Base-by-base conservation (phyloP, 2,329 filamentous ascomycete species). In the Plectosphaerella sp. region DNA sequence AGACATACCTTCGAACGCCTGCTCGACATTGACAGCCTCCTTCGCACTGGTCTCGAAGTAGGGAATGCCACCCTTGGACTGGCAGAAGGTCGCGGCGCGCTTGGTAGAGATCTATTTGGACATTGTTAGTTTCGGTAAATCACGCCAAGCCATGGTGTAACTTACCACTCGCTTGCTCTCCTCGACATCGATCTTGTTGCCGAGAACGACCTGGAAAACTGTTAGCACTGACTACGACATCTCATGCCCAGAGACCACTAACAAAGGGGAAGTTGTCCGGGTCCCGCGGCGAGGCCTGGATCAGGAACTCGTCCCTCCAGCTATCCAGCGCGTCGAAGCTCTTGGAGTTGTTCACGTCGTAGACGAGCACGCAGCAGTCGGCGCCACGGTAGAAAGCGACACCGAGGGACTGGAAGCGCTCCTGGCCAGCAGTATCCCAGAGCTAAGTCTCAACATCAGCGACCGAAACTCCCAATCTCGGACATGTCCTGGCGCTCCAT, bases 21-120 rank as follows among this genome's bases (percentile, higher is more conserved):
- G 91, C 73, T 99, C 94, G 43, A 99, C 94, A 67, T 99, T 99
- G 73, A 97, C 88, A 55, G 93, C 94, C 72, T 99, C 94, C 78
- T 99, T 99, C 55, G 94, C 94, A 72, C 92, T 97, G 16, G 94
- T 99, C 83, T 99, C 94, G 66, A 99, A 99, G 73, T 99, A 99
- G 16, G 94, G 94, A 59, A 99, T 97, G 54, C 91, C 91, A 47
- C 93, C 93, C 74, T 97, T 97, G 52, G 91, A 95, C 72, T 97
- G 91, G 72, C 94, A 99, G 71, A 97, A 99, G 14, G 93, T 92
- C 84, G 93, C 92, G 54, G 94, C 94, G 58, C 94, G 84, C 82
- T 97, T 97, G 64, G 88, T 92, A 28, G 91, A 96, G 63, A 99
- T 95, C 87, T 90, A 52, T 18, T 56, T 52, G 45, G 18, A 35